Evolutionary conservation across 208 protist species (phyloP), one percentile per base, ranked within the genome.

Genomic region (Crithidia fasciculata): DNA sequence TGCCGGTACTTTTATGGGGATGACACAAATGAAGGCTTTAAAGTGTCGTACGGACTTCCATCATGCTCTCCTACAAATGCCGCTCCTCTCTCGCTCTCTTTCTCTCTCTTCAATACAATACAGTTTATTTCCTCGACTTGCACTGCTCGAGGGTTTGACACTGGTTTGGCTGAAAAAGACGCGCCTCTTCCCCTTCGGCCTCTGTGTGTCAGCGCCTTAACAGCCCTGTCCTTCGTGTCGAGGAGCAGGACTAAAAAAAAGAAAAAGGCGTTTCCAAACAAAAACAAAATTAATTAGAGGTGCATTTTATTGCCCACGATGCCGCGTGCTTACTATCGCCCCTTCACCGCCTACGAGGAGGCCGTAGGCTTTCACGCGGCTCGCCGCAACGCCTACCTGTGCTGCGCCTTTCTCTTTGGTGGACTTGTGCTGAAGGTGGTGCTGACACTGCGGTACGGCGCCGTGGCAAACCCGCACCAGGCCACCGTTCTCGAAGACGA

Each of bases 341-440:
- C 91, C 13, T 93, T 93, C 69, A 95, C 91, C 43, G 79, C 84
- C 6, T 93, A 93, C 56, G 91, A 95, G 76, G 88, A 95, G 81
- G 86, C 76, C 15, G 76, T 95, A 6, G 88, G 91, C 40, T 95
- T 91, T 69, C 86, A 87, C 67, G 79, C 71, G 10, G 81, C 86
- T 44, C 81, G 78, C 37, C 84, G 87, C 8, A 95, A 91, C 74
- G 86, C 91, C 13, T 92, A 92, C 69, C 69, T 93, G 53, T 88
- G 79, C 65, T 93, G 82, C 73, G 82, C 76, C 3, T 50, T 92
- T 44, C 43, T 93, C 18, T 94, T 93, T 54, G 82, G 82, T 0
- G 88, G 83, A 0, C 69, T 95, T 4, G 2, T 95, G 19, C 86
- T 95, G 58, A 93, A 93, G 69, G n/a, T 74, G 6, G 59, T 80